Evolutionary conservation across 768 basidiomycete species (phyloP), one percentile per base, ranked within the genome.

Genomic region (Nidula microcarpa): DNA sequence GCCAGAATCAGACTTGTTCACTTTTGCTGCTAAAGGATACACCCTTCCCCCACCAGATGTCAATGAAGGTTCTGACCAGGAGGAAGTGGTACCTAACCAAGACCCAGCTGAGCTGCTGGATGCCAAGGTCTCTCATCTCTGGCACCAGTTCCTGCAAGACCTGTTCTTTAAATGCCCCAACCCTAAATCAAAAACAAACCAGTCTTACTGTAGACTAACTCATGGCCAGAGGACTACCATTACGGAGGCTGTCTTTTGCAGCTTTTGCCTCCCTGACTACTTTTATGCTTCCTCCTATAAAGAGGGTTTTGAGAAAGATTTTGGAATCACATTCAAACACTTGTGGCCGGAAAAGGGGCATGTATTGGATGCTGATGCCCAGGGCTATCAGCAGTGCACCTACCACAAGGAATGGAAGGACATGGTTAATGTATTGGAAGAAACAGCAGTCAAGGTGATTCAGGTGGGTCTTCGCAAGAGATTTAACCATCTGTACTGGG

Each of bases 111-210:
- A 41, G 5, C 23, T 41, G n/a, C 36, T 62, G 6, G 62, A 66
- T 34, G 16, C 7, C 4, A 23, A 6, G 7, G 32, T 66, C 23
- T 58, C 59, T 0, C 6, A 13, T 0, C 13, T 68, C 17, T 66
- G 64, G 65, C 50, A 41, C 6, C 65, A 66, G 17, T 64, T 63
- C 46, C 50, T 68, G 30, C 10, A 52, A 1, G 66, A 68, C 35
- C 17, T 68, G 4, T 56, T 57, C 11, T n/a, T n/a, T n/a, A n/a
- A n/a, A n/a, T n/a, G n/a, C n/a, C n/a, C n/a, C n/a, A n/a, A n/a
- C n/a, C n/a, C 17, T 13, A 4, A 65, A 58, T n/a, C n/a, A 45
- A 52, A 59, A 2, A 56, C 65, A 1, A 65, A 65, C 47, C 47
- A 44, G 4, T 60, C 64, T 1, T 63, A 66, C 37, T 52, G 49